Percentiles rank a stretch among this genome's conserved stretches.
phyloP scores from a whole-genome alignment of 2,329 filamentous ascomycete species.

The Talaromyces marneffei region DNA sequence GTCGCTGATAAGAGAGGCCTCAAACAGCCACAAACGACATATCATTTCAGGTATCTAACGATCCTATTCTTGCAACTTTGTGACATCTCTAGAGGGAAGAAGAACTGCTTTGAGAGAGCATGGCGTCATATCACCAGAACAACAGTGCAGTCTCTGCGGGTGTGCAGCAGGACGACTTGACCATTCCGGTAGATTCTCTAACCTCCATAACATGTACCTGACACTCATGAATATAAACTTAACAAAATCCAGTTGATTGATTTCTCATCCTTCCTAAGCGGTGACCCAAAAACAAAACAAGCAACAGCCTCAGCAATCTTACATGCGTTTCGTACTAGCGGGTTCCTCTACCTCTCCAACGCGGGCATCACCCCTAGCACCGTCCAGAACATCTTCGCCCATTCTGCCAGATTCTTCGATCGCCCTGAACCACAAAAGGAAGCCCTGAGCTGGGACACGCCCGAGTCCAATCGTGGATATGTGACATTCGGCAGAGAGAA shows the following conservation, averaged over 20 bases:
- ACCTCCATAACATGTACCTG: neutral
- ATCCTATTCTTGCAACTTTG: neutral
- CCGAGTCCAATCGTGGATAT: constrained; percentile 69
- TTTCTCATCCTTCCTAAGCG: constrained; percentile 66
- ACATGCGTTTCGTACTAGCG: constrained; percentile 73
- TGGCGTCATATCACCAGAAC: neutral
- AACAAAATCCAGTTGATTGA: constrained; percentile 62
- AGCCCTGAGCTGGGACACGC: constrained; percentile 63
- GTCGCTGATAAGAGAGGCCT: neutral
- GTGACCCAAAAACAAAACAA: constrained; percentile 54
- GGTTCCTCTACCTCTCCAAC: constrained; percentile 84
- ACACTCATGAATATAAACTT: neutral
- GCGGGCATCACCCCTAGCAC: constrained; percentile 61
- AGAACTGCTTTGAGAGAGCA: neutral
- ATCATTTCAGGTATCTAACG: neutral
- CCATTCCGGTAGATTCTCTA: constrained; percentile 34
- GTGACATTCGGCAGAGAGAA: constrained; percentile 67
- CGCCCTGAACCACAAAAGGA: constrained; percentile 60
- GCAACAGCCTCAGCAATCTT: constrained; percentile 67
- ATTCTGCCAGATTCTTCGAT: constrained; percentile 66
- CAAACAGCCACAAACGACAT: neutral
- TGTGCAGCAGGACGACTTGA: constrained; percentile 40
- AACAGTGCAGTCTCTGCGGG: constrained; percentile 22
- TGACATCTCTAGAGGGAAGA: no score
- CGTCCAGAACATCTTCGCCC: constrained; percentile 58